phyloP scores from a whole-genome alignment of 1,284 basidiomycete genomes.

The Irpex sp. region DNA sequence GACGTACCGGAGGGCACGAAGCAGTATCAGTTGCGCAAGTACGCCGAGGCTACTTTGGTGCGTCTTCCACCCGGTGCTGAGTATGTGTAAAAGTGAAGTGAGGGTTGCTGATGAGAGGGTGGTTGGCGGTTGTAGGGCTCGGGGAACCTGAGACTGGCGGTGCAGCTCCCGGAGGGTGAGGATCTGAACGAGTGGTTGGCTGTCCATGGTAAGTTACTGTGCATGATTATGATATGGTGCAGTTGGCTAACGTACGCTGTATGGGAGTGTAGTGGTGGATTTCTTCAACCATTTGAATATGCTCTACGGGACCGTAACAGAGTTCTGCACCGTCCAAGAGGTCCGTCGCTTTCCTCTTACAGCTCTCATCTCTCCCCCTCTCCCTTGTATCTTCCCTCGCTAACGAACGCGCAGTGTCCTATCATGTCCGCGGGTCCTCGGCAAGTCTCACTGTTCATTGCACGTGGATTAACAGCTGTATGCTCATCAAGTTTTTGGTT shows the following conservation, averaged over 20 bases:
- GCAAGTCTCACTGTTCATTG: no score
- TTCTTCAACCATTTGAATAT: slow-evolving; percentile 97
- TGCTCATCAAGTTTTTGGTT: not conserved
- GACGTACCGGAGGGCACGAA: slow-evolving; percentile 95
- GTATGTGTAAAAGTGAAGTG: no score
- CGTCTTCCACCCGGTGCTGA: no score
- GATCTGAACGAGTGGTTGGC: slow-evolving; percentile 96
- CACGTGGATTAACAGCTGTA: no score
- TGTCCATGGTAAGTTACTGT: slow-evolving; percentile 72
- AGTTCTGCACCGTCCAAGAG: slow-evolving; percentile 93
- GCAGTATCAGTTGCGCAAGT: slow-evolving; percentile 95
- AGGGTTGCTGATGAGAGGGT: no score
- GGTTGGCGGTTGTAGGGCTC: no score
- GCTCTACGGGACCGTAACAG: slow-evolving; percentile 93
- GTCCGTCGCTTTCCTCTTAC: slow-evolving; percentile 45
- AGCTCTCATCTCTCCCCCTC: no score
- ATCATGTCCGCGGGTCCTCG: slow-evolving; percentile 98
- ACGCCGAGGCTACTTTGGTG: slow-evolving; percentile 94
- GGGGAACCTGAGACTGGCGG: slow-evolving; percentile 86
- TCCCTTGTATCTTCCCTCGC: not conserved
- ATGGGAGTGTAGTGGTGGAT: slow-evolving; percentile 67
- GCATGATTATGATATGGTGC: no score
- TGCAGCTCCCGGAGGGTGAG: slow-evolving; percentile 90
- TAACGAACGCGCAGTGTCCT: slow-evolving; percentile 61
- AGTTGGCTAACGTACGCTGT: not conserved